Conservation (phyloP, 306 rosid species). For the Hippophae gyantsensis region DNA sequence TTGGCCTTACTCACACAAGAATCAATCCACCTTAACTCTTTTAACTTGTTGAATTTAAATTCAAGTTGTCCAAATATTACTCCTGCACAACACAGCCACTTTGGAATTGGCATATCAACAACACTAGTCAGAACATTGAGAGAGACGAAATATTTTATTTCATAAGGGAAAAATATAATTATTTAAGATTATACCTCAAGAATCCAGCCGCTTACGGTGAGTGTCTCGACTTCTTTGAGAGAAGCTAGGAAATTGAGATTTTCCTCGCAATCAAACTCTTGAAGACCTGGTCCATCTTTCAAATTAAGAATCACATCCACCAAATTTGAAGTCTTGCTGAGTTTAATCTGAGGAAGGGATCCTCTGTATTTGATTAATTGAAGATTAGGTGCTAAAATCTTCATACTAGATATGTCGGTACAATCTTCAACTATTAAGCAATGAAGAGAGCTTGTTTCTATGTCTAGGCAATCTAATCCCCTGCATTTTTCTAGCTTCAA, state of each 20-base stretch:
- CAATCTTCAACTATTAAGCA: slow-evolving; percentile 19
- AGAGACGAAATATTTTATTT: neutral
- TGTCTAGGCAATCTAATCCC: slow-evolving; percentile 7
- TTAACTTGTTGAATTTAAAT: slow-evolving; percentile 16
- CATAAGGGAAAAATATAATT: neutral
- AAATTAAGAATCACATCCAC: slow-evolving; percentile 14
- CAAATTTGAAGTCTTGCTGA: slow-evolving; percentile 1
- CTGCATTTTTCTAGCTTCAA: slow-evolving; percentile 17
- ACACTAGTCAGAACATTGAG: neutral
- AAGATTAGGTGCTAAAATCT: slow-evolving; percentile 7
- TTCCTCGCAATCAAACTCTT: slow-evolving; percentile 21
- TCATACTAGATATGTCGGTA: slow-evolving; percentile 1
- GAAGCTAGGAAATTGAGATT: slow-evolving; percentile 5
- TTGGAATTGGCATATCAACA: neutral
- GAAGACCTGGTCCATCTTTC: slow-evolving; percentile 4
- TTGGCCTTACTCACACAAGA: slow-evolving; percentile 42
- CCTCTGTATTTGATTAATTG: slow-evolving; percentile 9
- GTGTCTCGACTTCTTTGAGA: slow-evolving; percentile 18
- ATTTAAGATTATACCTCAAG: slow-evolving; percentile 14
- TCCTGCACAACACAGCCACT: slow-evolving; percentile 24
- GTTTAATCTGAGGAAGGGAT: slow-evolving; percentile 10
- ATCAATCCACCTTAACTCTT: slow-evolving; percentile 16
- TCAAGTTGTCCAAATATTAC: slow-evolving; percentile 17
- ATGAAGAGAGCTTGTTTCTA: slow-evolving; percentile 6
- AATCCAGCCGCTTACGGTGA: slow-evolving; percentile 21